phyloP scores from a whole-genome alignment of 108 stramenopile species.

The Skeletonema grethae region DNA sequence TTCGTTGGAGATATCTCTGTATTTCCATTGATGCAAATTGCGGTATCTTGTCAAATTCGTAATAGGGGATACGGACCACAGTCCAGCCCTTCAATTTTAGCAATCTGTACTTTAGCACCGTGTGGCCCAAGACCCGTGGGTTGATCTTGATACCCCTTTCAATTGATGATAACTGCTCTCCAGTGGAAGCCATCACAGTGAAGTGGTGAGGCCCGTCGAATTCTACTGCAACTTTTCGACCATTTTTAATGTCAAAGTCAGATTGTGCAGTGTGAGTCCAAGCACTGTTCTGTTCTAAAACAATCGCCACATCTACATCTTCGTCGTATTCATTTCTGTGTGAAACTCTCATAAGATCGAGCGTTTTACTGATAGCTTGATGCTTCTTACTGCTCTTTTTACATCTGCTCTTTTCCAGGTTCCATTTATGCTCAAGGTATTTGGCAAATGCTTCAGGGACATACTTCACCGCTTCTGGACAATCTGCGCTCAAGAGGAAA shows the following conservation, averaged over 20 bases:
- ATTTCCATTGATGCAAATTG: slow-evolving; percentile 90
- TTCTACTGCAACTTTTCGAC: slow-evolving; percentile 78
- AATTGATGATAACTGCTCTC: slow-evolving; percentile 23
- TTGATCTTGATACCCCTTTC: slow-evolving; percentile 32
- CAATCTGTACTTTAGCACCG: slow-evolving; percentile 80
- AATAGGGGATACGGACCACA: slow-evolving; percentile 85
- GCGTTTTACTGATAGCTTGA: slow-evolving; percentile 68
- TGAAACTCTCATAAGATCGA: slow-evolving; percentile 76
- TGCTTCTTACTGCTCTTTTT: slow-evolving; percentile 84
- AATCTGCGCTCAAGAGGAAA: slow-evolving; percentile 68
- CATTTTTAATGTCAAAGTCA: slow-evolving; percentile 36
- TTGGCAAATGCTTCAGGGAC: slow-evolving; percentile 63
- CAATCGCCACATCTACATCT: slow-evolving; percentile 89
- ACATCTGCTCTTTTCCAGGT: slow-evolving; percentile 64
- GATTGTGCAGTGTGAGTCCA: slow-evolving; percentile 69
- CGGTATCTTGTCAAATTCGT: slow-evolving; percentile 90
- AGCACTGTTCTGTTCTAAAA: slow-evolving; percentile 62
- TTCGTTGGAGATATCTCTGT: slow-evolving; percentile 85
- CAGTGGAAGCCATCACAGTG: slow-evolving; percentile 50
- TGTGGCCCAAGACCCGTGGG: slow-evolving; percentile 82
- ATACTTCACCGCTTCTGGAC: slow-evolving; percentile 58
- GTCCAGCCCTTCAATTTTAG: slow-evolving; percentile 86
- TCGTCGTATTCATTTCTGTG: slow-evolving; percentile 89
- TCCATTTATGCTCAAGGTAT: slow-evolving; percentile 72
- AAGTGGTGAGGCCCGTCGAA: slow-evolving; percentile 92